Conservation (phyloP, 257 asterid genomes). For the Plectranthus barbatus region DNA sequence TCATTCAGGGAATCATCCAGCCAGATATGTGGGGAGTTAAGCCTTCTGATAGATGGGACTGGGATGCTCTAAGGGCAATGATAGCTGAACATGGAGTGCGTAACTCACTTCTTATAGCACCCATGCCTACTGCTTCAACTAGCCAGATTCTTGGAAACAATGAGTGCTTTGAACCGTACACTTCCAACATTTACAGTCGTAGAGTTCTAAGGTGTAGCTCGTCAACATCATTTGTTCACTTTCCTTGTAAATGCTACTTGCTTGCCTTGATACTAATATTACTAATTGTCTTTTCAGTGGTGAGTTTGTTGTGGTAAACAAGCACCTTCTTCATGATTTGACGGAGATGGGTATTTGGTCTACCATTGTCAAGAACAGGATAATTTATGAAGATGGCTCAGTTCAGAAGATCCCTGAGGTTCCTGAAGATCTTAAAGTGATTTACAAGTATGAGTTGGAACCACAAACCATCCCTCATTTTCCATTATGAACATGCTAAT, state of each 20-base stretch:
- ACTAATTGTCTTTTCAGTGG: constrained; percentile 40
- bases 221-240: not conserved
- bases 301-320: constrained; percentile 97
- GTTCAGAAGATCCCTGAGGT: constrained; percentile 75
- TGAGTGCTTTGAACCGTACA: constrained; percentile 96
- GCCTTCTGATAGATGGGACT: constrained; percentile 86
- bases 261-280: constrained; percentile 10
- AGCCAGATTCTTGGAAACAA: constrained; percentile 99
- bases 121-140: constrained; percentile 99
- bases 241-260: not conserved
- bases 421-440: constrained; percentile 58
- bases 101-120: constrained; percentile 89
- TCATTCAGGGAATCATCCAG: constrained; percentile 74
- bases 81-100: constrained; percentile 63
- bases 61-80: constrained; percentile 64
- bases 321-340: constrained; percentile 86
- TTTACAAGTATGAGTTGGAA: constrained; percentile 61
- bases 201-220: constrained; percentile 68
- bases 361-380: constrained; percentile 72
- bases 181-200: constrained; percentile 88
- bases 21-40: constrained; percentile 95
- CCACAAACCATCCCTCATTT: not conserved
- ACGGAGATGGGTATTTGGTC: constrained; percentile 96
- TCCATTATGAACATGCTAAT: not conserved
- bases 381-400: constrained; percentile 84